These are phyloP conservation scores for Aspergillus sp. DNA, from an alignment of 2,329 filamentous ascomycete genomes.

Conservation along the genomic window DNA sequence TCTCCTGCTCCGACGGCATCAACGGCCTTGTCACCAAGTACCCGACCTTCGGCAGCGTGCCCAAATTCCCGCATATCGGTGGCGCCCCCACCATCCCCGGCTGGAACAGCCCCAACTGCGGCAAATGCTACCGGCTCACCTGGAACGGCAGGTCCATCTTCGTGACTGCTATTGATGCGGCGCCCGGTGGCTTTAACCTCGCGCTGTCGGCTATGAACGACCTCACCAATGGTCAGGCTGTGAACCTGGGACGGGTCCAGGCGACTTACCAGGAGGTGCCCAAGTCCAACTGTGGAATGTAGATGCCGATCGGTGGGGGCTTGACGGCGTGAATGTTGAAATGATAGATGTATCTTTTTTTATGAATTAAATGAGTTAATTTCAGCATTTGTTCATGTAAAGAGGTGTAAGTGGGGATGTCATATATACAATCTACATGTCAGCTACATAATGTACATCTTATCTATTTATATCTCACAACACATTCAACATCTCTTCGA, in stretches of 20 bases:
- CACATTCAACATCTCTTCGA: constrained; percentile 57
- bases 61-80: constrained; percentile 49
- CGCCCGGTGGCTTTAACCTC: constrained; percentile 48
- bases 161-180: constrained; percentile 49
- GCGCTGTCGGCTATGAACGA: constrained; percentile 48
- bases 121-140: constrained; percentile 51
- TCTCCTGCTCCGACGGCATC: constrained; percentile 43
- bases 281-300: constrained; percentile 11
- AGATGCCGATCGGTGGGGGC: neutral
- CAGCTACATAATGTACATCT: neutral
- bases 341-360: neutral
- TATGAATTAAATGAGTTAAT: neutral
- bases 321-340: neutral
- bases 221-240: constrained; percentile 48
- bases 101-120: constrained; percentile 50
- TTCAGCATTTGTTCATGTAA: neutral
- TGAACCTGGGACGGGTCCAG: constrained; percentile 41
- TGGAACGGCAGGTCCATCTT: constrained; percentile 47
- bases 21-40: constrained; percentile 33
- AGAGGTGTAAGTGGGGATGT: neutral
- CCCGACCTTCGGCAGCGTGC: constrained; percentile 43
- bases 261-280: constrained; percentile 27
- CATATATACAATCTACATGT: neutral
- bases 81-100: constrained; percentile 47
- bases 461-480: neutral